These are phyloP conservation scores for Ophiosphaerella korrae DNA, from an alignment of 2,329 filamentous ascomycete species.

Conservation along the genomic window DNA sequence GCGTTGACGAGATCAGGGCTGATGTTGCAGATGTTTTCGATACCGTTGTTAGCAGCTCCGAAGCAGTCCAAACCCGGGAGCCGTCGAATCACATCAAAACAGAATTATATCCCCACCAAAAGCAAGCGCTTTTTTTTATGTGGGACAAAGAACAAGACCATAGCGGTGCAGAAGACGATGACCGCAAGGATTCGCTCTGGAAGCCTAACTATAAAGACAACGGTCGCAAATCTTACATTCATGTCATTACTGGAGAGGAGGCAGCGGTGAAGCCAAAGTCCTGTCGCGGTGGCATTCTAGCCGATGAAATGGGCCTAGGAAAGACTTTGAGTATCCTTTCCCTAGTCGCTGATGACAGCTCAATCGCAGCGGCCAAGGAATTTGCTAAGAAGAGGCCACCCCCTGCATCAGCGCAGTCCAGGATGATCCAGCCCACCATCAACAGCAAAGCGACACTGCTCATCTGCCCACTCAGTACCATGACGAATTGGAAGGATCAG, in stretches of 20 bases:
- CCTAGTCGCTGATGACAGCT: conserved; percentile 65
- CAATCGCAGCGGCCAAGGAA: conserved; percentile 63
- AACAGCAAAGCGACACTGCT: conserved; percentile 84
- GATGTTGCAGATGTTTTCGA: conserved; percentile 90
- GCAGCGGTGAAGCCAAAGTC: conserved; percentile 39
- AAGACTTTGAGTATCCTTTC: conserved; percentile 78
- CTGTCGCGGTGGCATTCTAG: conserved; percentile 54
- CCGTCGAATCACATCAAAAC: conserved; percentile 67
- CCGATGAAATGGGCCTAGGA: conserved; percentile 59
- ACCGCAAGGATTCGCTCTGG: conserved; percentile 77
- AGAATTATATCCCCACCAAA: conserved; percentile 80
- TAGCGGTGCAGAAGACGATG: conserved; percentile 64
- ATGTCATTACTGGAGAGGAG: conserved; percentile 76
- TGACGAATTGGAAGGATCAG: conserved; percentile 94
- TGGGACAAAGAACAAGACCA: conserved; percentile 72
- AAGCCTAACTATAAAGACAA: conserved; percentile 62
- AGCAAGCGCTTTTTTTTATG: conserved; percentile 89
- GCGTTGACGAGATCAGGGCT: conserved; percentile 79
- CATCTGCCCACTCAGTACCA: conserved; percentile 85
- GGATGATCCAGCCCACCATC: conserved; percentile 42
- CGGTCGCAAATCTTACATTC: conserved; percentile 70
- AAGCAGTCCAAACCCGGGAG: conserved; percentile 76
- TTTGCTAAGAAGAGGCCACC: conserved; percentile 65
- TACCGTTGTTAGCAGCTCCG: conserved; percentile 70
- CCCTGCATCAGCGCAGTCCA: conserved; percentile 10